Percentiles rank a stretch among this genome's conserved stretches.
Conservation (phyloP, 2,329 filamentous ascomycete species). For the Cercospora canescens region DNA sequence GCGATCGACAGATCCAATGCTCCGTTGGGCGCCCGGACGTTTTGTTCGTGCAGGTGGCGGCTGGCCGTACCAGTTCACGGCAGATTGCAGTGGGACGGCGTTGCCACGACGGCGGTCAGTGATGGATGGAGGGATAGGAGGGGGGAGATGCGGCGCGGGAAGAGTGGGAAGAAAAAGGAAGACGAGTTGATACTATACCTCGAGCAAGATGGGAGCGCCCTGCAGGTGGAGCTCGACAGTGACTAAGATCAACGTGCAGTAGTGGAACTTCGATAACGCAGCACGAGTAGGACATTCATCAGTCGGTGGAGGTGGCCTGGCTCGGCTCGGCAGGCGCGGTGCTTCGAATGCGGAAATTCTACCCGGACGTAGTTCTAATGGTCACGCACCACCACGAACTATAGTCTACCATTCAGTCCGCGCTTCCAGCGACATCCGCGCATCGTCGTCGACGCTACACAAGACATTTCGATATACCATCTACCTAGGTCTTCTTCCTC, state of each 20-base stretch:
- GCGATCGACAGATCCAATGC: not conserved
- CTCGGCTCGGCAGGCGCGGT: conserved; percentile 1
- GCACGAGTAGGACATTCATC: not conserved
- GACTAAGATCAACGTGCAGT: conserved; percentile 17
- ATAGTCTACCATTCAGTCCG: not conserved
- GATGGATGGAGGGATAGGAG: not conserved
- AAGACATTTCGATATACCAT: too few relatives aligned
- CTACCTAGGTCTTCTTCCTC: conserved; percentile 13
- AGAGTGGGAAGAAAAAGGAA: not conserved
- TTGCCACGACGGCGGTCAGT: not conserved
- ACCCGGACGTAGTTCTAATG: not conserved
- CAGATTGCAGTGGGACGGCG: not conserved
- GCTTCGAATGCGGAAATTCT: not conserved
- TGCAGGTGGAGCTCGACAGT: not conserved
- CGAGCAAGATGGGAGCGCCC: not conserved
- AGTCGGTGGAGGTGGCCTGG: not conserved
- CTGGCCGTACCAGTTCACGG: not conserved
- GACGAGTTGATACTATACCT: conserved; percentile 1
- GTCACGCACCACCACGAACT: not conserved
- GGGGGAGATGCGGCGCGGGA: not conserved
- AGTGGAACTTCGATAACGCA: not conserved
- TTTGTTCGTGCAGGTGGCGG: not conserved
- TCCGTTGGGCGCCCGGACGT: not conserved
- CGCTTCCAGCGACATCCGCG: not conserved
- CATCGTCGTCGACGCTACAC: not conserved